These are phyloP conservation scores for Oxyria digyna DNA, from an alignment of 148 eudicot genomes.

Conservation along the genomic window DNA sequence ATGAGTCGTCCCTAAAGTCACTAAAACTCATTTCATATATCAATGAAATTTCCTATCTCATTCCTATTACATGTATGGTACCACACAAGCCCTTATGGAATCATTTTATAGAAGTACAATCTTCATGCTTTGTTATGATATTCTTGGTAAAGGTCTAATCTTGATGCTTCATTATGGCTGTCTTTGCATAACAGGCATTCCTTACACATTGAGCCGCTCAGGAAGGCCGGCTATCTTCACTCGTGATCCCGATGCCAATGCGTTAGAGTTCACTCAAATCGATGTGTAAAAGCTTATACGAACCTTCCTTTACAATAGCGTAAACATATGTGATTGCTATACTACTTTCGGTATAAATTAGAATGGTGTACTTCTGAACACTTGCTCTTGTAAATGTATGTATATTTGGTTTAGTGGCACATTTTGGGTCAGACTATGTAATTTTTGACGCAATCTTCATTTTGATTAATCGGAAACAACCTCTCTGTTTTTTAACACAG, in stretches of 20 bases:
- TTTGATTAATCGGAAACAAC: too few species aligned
- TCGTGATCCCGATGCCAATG: constrained; percentile 89
- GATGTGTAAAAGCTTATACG: constrained; percentile 13
- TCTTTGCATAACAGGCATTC: constrained; percentile 41
- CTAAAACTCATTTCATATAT: too few species aligned
- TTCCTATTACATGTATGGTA: too few species aligned
- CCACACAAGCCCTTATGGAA: too few species aligned
- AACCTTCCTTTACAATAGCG: not conserved
- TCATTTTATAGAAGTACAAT: too few species aligned
- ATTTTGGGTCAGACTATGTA: too few species aligned
- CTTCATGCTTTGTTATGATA: not conserved
- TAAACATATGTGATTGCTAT: not conserved
- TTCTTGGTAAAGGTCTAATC: not conserved
- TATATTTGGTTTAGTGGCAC: not conserved
- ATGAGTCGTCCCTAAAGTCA: too few species aligned
- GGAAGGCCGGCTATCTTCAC: constrained; percentile 94
- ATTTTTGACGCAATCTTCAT: too few species aligned
- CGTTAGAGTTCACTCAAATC: constrained; percentile 79
- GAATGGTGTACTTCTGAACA: not conserved
- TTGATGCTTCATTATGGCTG: not conserved
- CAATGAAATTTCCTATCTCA: too few species aligned
- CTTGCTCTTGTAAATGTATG: not conserved
- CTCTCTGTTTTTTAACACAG: too few species aligned
- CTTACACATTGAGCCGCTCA: constrained; percentile 83
- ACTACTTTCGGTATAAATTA: not conserved